These are phyloP conservation scores for Neopestalotiopsis rosae DNA, from an alignment of 2,329 filamentous ascomycete genomes.

Conservation along the genomic window DNA sequence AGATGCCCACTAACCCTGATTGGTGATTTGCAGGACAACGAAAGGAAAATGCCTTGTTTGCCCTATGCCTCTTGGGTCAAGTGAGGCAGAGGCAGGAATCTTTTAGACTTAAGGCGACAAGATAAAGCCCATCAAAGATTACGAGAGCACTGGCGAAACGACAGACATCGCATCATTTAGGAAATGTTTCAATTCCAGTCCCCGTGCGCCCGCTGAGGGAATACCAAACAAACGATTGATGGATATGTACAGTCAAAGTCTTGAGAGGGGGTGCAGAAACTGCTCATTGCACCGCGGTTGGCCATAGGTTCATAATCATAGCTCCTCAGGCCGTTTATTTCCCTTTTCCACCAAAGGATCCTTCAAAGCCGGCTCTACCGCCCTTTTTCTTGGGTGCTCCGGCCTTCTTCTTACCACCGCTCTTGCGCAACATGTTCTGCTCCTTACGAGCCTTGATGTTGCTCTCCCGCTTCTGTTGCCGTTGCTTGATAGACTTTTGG, in stretches of 20 bases:
- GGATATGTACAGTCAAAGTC: background rate
- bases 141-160: background rate
- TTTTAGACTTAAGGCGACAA: too few relatives aligned
- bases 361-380: constrained; percentile 67
- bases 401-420: constrained; percentile 56
- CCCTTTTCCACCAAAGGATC: constrained; percentile 53
- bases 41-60: too few relatives aligned
- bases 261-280: background rate
- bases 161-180: background rate
- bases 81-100: too few relatives aligned
- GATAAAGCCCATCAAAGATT: background rate
- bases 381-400: constrained; percentile 53
- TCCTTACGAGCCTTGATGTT: constrained; percentile 78
- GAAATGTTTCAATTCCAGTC: background rate
- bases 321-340: constrained; percentile 8
- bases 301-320: background rate
- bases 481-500: constrained; percentile 75
- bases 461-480: constrained; percentile 82
- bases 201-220: background rate
- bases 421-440: constrained; percentile 67
- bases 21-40: too few relatives aligned
- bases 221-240: background rate
- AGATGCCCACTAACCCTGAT: too few relatives aligned
- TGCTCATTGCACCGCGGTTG: background rate
- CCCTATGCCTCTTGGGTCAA: too few relatives aligned